Conservation (phyloP, 108 stramenopile species). For the Nannochloropsis gaditana region DNA sequence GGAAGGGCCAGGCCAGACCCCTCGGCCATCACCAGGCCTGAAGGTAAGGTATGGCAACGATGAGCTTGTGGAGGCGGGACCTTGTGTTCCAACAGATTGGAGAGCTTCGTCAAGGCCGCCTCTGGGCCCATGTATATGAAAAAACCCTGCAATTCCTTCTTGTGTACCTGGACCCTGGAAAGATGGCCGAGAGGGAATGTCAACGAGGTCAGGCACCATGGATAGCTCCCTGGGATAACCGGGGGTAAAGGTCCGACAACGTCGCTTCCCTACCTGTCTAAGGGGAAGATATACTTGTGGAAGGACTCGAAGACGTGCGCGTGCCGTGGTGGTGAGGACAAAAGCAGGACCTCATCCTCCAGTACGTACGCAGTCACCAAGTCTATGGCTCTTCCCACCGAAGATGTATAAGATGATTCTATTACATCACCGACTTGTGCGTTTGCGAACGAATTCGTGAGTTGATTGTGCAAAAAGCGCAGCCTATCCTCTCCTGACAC, state of each 20-base stretch:
- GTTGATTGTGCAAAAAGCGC: conserved; percentile 42
- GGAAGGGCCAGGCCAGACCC: not conserved
- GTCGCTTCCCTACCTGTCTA: conserved; percentile 28
- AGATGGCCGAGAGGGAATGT: not conserved
- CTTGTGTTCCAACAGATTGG: not conserved
- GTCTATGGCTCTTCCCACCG: conserved; percentile 30
- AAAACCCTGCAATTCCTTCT: not conserved
- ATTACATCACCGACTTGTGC: conserved; percentile 23
- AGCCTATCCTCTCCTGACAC: conserved; percentile 39
- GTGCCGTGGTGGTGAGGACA: conserved; percentile 39
- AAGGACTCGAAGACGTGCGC: conserved; percentile 25
- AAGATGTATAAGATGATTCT: conserved; percentile 28
- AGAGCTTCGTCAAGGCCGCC: not conserved
- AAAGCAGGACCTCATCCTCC: conserved; percentile 32
- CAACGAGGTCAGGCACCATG: no score
- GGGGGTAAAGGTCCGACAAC: no score
- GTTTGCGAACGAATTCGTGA: conserved; percentile 36
- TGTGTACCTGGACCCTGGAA: not conserved
- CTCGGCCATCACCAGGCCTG: not conserved
- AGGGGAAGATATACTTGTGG: conserved; percentile 42
- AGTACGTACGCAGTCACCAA: conserved; percentile 30
- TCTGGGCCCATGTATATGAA: not conserved
- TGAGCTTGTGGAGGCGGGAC: not conserved
- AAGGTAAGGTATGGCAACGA: not conserved
- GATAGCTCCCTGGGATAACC: no score